phyloP scores from a whole-genome alignment of 768 basidiomycete genomes.

The Boletus reticulatus region DNA sequence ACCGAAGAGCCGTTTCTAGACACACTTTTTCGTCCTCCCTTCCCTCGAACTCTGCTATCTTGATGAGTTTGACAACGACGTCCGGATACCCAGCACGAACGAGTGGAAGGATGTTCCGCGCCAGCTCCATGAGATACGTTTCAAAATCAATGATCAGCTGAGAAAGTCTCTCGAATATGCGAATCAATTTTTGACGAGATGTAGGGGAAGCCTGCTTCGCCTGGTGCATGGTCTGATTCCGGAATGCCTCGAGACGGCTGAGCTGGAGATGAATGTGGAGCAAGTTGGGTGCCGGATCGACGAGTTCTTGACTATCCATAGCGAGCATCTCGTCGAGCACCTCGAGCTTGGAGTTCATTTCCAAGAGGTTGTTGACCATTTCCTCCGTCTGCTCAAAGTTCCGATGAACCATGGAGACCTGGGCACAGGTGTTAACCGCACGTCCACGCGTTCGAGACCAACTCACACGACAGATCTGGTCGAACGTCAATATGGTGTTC shows the following conservation, averaged over 20 bases:
- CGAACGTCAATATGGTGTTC: conserved; percentile 80
- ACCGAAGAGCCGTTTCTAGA: neutral
- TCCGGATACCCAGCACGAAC: conserved; percentile 75
- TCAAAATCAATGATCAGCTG: conserved; percentile 82
- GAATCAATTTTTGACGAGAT: conserved; percentile 64
- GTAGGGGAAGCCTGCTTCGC: conserved; percentile 78
- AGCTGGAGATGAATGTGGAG: conserved; percentile 89
- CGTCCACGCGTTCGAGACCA: neutral
- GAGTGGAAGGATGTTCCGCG: conserved; percentile 73
- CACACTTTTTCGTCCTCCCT: conserved; percentile 90
- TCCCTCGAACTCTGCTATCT: conserved; percentile 92
- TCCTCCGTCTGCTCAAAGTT: conserved; percentile 95
- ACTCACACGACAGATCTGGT: conserved; percentile 91
- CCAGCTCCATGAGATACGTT: conserved; percentile 74
- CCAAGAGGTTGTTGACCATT: conserved; percentile 91
- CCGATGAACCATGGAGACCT: conserved; percentile 95
- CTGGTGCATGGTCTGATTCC: conserved; percentile 93
- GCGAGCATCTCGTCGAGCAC: conserved; percentile 75
- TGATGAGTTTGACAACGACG: conserved; percentile 89
- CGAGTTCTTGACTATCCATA: conserved; percentile 69
- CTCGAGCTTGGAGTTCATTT: conserved; percentile 85
- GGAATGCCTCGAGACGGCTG: conserved; percentile 88
- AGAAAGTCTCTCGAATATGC: conserved; percentile 85
- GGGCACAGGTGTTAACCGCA: neutral
- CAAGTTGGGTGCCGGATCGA: conserved; percentile 85